Base-by-base conservation (phyloP, 1,139 yeast species). In the Candida albicans region DNA sequence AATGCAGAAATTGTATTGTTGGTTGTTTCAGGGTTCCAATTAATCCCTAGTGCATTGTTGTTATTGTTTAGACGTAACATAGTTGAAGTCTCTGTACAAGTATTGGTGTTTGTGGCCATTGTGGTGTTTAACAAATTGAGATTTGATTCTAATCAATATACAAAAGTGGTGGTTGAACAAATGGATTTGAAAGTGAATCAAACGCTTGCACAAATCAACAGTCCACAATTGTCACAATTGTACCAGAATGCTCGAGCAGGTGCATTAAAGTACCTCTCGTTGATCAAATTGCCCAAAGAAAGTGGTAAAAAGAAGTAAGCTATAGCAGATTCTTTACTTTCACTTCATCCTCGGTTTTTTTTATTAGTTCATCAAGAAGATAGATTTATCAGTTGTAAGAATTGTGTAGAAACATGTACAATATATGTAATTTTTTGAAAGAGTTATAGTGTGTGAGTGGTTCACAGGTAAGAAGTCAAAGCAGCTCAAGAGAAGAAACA, bases 121-220 rank as follows among this genome's bases (percentile, higher is more conserved):
- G 60, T 72, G 30, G 66, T 65, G 3, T 78, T 78, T 50, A 60
- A 72, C 52, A 76, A 74, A 51, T 62, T 77, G 44, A 67, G 82
- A 53, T 76, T 56, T 53, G 69, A 68, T 47, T 62, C 65, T 29
- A 75, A 68, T 47, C 67, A 63, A 45, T 73, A 67, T 52, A 73
- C 80, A 27, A 66, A 68, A 46, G 56, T 64, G 4, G 65, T 75
- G 8, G 60, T 77, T 18, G 52, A 58, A 8, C 67, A 64, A 43
- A 72, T 70, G 53, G 82, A 78, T 51, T 46, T 55, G 33, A 61
- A 58, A 43, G 55, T 68, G 22, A 59, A 52, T 28, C 66, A 58
- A 39, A 41, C 65, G 6, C 54, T 70, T 43, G 37, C 15, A n/a
- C 43, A 39, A 28, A 52, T 59, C 46, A 58, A 57, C 33, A 41